Evolutionary conservation across 345 rosid species (phyloP).

Genomic region (Lepidium africanum): DNA sequence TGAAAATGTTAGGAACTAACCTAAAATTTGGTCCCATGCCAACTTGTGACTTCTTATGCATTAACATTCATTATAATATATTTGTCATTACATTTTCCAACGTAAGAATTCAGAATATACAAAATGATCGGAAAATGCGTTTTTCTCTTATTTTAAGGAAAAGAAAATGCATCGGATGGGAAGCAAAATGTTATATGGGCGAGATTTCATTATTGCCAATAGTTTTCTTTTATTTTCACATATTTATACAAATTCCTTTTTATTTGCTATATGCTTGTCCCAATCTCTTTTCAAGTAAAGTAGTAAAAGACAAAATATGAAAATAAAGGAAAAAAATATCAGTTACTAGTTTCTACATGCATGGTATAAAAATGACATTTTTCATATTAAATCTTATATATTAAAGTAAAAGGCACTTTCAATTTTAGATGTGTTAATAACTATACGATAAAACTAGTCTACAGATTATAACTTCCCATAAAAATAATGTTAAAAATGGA

Average conservation of each 20-base stretch:
- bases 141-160: not conserved
- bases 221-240: not conserved
- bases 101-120: not conserved
- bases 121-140: too few species aligned
- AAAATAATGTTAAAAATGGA: too few species aligned
- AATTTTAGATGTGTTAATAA: too few species aligned
- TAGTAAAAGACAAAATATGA: conserved; percentile 6
- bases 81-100: not conserved
- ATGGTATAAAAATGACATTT: conserved; percentile 1
- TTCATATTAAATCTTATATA: too few species aligned
- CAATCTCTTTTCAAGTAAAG: conserved; percentile 21
- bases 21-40: too few species aligned
- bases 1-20: too few species aligned
- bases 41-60: not conserved
- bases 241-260: conserved; percentile 2
- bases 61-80: not conserved
- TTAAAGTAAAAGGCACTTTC: too few species aligned
- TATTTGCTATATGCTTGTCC: conserved; percentile 12
- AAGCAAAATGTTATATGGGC: conserved; percentile 8
- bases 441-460: too few species aligned
- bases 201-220: not conserved
- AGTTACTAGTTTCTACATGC: conserved; percentile 14
- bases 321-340: not conserved
- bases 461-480: too few species aligned
- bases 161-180: not conserved